These are phyloP conservation scores for Pholiota microspora DNA, from an alignment of 768 basidiomycete species.

Conservation along the genomic window DNA sequence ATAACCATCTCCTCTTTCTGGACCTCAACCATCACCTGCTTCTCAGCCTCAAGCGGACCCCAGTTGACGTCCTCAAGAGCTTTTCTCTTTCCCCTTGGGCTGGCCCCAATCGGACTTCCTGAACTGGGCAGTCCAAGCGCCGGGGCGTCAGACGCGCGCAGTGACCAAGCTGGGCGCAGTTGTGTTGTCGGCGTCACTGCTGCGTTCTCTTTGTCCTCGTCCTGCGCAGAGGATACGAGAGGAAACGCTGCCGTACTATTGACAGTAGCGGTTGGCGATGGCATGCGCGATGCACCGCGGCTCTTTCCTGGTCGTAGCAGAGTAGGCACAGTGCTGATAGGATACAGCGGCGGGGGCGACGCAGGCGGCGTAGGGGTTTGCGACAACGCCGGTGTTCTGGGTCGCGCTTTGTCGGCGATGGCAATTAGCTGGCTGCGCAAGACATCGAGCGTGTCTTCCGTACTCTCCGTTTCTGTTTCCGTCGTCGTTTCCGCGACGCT, in stretches of 20 bases:
- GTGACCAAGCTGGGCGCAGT: slow-evolving; percentile 31
- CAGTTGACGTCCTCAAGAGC: slow-evolving; percentile 5
- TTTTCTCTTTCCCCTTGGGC: background rate
- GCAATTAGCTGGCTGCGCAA: background rate
- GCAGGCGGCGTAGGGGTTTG: slow-evolving; percentile 46
- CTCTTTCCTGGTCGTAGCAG: background rate
- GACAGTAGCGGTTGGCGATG: background rate
- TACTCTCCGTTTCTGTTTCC: too few relatives aligned
- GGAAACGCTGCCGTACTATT: background rate
- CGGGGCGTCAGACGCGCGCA: slow-evolving; percentile 41
- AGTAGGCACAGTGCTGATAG: background rate
- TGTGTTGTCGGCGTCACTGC: slow-evolving; percentile 3
- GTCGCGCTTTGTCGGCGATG: background rate
- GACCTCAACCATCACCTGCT: background rate
- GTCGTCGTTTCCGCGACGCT: background rate
- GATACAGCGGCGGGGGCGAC: slow-evolving; percentile 31
- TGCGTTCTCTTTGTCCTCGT: slow-evolving; percentile 15
- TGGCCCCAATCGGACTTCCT: background rate
- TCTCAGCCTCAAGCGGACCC: too few relatives aligned
- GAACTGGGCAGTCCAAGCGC: slow-evolving; percentile 30
- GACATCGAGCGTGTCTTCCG: background rate
- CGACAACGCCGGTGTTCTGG: slow-evolving; percentile 3
- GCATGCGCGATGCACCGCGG: background rate
- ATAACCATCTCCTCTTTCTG: too few relatives aligned
- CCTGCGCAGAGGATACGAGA: background rate